Conservation (phyloP, 495 filamentous ascomycete species). For the Neurospora terricola region DNA sequence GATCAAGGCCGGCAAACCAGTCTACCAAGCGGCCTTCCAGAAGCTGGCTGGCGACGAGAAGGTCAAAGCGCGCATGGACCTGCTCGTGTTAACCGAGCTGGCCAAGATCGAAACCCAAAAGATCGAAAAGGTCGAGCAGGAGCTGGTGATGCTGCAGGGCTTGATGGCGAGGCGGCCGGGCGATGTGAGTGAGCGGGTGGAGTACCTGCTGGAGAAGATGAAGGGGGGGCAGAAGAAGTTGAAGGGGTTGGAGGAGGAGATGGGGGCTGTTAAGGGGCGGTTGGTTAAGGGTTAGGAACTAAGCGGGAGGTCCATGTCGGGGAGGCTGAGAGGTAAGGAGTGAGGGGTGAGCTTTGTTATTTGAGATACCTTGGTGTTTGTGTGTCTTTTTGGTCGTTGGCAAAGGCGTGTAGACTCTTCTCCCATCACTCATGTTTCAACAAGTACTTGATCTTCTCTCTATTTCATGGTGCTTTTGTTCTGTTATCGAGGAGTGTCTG, state of each 20-base stretch:
- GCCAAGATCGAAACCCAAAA: conserved; percentile 60
- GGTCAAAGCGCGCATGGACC: conserved; percentile 62
- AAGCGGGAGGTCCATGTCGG: not conserved
- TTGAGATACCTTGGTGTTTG: not conserved
- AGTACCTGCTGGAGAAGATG: conserved; percentile 67
- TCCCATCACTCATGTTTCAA: not conserved
- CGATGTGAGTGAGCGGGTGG: conserved; percentile 49
- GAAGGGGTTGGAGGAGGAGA: conserved; percentile 62
- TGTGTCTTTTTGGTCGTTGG: not conserved
- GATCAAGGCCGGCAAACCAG: conserved; percentile 75
- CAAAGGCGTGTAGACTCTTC: not conserved
- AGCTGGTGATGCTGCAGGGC: conserved; percentile 53
- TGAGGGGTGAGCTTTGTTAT: not conserved
- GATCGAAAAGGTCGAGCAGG: conserved; percentile 71
- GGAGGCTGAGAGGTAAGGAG: not conserved
- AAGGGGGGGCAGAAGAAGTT: conserved; percentile 65
- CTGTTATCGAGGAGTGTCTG: not conserved
- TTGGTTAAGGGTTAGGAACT: conserved; percentile 10
- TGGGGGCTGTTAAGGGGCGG: conserved; percentile 57
- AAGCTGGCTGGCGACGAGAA: conserved; percentile 60
- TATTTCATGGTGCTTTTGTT: not conserved
- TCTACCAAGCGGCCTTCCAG: conserved; percentile 76
- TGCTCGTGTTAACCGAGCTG: conserved; percentile 55
- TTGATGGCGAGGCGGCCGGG: conserved; percentile 50
- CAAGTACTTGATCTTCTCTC: not conserved